Base-by-base conservation (phyloP, 805 yeast species). In the Kluyveromyces starmeri region DNA sequence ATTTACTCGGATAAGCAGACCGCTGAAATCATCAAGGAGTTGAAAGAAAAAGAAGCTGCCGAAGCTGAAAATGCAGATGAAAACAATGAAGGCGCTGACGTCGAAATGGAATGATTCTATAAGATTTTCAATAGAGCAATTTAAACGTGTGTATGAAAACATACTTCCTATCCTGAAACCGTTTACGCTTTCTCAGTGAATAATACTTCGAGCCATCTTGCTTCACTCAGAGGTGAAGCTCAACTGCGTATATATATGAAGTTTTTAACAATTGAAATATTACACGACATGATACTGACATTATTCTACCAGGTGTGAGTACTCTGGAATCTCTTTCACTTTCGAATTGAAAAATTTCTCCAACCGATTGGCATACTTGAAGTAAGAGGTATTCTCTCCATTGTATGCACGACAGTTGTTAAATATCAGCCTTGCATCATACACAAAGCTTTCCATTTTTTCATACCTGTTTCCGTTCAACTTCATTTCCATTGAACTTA, bases 331-430 rank as follows among this genome's bases (percentile, higher is more conserved):
- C 50, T 92, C 98, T 53, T 80, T 81, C 35, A 92, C 69, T 58
- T 89, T 86, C 20, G 70, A 61, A 50, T 75, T 75, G 63, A 92
- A 73, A 48, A 86, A 88, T 61, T 86, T 89, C 60, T 92, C 98
- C 50, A 92, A 68, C 55, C 89, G 84, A 45, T 78, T 84, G 14
- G 98, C 98, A 61, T 89, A 86, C 59, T 92, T 92, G 67, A 70
- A 92, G 58, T 92, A 92, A 0, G 98, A 88, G 3, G 98, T 92
- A 23, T 82, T 77, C 50, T 92, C 97, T 40, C 89, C 84, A 55
- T 92, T 92, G 63, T 92, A 92, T 33, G 83, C 70, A 37, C 96
- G 72, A 63, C 98, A 92, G 54, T 92, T 92, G 51, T 83, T 82
- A 64, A 83, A 88, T 18, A 92, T 75, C 50, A 92, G 67, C 40